phyloP scores from a whole-genome alignment of 2,329 filamentous ascomycete genomes.

The Pseudogymnoascus verrucosus region DNA sequence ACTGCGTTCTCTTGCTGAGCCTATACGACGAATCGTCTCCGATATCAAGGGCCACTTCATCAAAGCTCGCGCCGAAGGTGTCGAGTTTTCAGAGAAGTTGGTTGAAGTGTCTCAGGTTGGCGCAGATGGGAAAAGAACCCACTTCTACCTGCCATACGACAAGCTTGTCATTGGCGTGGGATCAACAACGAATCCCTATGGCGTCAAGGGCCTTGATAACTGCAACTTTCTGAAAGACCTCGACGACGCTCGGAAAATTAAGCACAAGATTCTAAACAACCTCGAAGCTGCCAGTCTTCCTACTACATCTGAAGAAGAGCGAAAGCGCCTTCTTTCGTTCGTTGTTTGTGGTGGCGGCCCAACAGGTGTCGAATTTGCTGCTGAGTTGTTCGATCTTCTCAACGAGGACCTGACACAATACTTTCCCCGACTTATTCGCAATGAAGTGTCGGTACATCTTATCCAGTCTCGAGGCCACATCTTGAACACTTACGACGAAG shows the following conservation, averaged over 20 bases:
- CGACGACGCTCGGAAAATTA: conserved; percentile 80
- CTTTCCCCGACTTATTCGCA: conserved; percentile 85
- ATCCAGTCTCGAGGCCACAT: conserved; percentile 95
- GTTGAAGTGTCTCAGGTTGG: conserved; percentile 77
- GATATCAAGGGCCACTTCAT: conserved; percentile 81
- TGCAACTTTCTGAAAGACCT: conserved; percentile 96
- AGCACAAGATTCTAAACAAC: conserved; percentile 81
- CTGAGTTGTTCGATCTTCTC: conserved; percentile 88
- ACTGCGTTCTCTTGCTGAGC: conserved; percentile 83
- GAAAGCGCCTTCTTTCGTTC: conserved; percentile 81
- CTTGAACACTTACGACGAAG: conserved; percentile 95
- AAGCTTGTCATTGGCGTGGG: conserved; percentile 91
- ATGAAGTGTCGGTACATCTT: conserved; percentile 94
- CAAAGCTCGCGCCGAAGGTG: conserved; percentile 75
- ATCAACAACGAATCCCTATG: conserved; percentile 88
- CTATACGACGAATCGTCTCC: conserved; percentile 74
- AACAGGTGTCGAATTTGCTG: conserved; percentile 95
- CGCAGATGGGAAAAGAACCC: conserved; percentile 59
- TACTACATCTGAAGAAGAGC: conserved; percentile 81
- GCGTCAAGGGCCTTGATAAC: conserved; percentile 88
- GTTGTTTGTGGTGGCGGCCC: conserved; percentile 94
- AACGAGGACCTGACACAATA: conserved; percentile 83
- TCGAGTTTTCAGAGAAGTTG: conserved; percentile 86
- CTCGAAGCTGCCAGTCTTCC: conserved; percentile 88
- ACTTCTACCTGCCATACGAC: conserved; percentile 95